Base-by-base conservation (phyloP, 2,329 filamentous ascomycete genomes). In the Sclerotinia spermophila region DNA sequence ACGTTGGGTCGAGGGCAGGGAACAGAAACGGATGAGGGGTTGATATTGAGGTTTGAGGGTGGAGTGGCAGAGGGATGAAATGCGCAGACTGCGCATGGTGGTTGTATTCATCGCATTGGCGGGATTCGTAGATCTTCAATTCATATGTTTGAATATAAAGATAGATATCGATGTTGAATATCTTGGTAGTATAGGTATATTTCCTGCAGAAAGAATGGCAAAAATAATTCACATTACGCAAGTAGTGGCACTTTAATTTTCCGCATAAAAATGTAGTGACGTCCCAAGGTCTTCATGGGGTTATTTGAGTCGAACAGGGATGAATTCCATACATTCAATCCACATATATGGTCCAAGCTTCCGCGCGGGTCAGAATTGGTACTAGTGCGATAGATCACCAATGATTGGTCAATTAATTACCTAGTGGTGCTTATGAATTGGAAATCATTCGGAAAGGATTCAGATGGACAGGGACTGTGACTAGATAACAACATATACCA, bases 21-120 rank as follows among this genome's bases (percentile, higher is more conserved):
- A 68, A 53, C 42, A 58, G 79, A 60, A 80, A 62, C 78, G 59
- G 82, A 69, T 80, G 81, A 71, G 76, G 79, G 33, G 27, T 60
- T 61, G 71, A 68, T 65, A 83, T 83, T 75, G 79, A 82, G 71
- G 74, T 79, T 24, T 83, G 66, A 65, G 40, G 17, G 70, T 35
- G 40, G 65, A 64, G 60, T 68, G 68, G 33, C 73, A 70, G 60
- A 75, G 68, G 58, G 72, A 62, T 56, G 72, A 62, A 70, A 71
- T 72, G 72, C 77, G 78, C 73, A 78, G 72, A 73, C 68, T 64
- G 74, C 75, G 75, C 72, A 73, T 67, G 21, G 74, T 72, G 45
- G 68, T 71, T 61, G 73, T 75, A 64, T 61, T 76, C 76, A 77
- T 77, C 62, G 72, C 75, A 77, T 77, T 67, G 60, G 56, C 60